phyloP scores from a whole-genome alignment of 768 basidiomycete genomes.

The Mycena crocata region DNA sequence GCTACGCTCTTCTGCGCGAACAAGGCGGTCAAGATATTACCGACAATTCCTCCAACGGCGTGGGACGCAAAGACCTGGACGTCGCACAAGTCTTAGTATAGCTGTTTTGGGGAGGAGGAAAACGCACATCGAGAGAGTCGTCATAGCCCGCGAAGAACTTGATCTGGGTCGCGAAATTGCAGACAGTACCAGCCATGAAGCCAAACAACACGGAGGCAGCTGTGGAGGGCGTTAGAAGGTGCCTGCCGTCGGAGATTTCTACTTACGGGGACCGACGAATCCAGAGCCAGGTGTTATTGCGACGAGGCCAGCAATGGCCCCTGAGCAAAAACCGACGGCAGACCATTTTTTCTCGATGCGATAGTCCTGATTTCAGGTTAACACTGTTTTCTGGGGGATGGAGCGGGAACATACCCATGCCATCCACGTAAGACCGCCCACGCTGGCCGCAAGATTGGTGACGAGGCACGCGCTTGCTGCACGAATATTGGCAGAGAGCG shows the following conservation, averaged over 20 bases:
- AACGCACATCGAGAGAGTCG: slow-evolving; percentile 83
- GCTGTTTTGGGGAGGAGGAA: not conserved
- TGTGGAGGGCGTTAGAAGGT: slow-evolving; percentile 33
- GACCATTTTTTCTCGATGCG: slow-evolving; percentile 95
- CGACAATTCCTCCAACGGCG: slow-evolving; percentile 80
- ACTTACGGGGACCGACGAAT: slow-evolving; percentile 80
- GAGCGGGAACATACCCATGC: slow-evolving; percentile 66
- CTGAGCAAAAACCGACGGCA: slow-evolving; percentile 95
- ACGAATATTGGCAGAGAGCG: slow-evolving; percentile 88
- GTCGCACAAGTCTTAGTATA: slow-evolving; percentile 1
- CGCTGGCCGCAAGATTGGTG: slow-evolving; percentile 91
- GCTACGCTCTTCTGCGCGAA: slow-evolving; percentile 90
- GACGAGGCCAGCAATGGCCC: slow-evolving; percentile 90
- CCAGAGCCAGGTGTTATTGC: slow-evolving; percentile 91
- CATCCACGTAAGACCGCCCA: slow-evolving; percentile 94
- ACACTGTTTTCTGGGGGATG: not conserved
- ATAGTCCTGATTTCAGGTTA: slow-evolving; percentile 81
- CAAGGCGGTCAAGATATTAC: slow-evolving; percentile 86
- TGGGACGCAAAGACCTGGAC: slow-evolving; percentile 94
- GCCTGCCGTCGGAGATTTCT: no score
- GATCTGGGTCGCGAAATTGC: slow-evolving; percentile 95
- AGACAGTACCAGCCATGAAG: slow-evolving; percentile 82
- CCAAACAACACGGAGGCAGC: slow-evolving; percentile 92
- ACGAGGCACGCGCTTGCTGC: slow-evolving; percentile 92
- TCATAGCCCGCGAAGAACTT: slow-evolving; percentile 86